Base-by-base conservation (phyloP, 306 rosid species). In the Medicago truncatula region DNA sequence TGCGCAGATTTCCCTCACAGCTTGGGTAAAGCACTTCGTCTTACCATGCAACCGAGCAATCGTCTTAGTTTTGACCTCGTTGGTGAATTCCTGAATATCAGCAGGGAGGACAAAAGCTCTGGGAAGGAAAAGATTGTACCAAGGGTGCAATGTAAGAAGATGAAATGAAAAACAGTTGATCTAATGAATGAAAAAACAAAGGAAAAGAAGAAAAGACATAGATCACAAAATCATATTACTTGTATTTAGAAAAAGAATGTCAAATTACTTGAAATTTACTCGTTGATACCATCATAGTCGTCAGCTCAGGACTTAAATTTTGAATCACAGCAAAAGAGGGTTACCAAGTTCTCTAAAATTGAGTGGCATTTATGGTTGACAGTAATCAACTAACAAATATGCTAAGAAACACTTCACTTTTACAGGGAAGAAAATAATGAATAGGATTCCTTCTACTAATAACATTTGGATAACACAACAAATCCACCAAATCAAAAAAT, bases 91-190 rank as follows among this genome's bases (percentile, higher is more conserved):
- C 78, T 93, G 93, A 83, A 93, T 83, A 82, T 93, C 98, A 66
- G 67, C 85, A 73, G 97, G 93, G 88, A 96, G 84, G 83, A 93
- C 96, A 87, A 93, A 93, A 72, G 97, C 98, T 85, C 98, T 93
- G 92, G 49, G 60, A 76, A 73, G 44, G 56, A 78, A 73, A 47
- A 74, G 38, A 61, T 75, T 38, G 44, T 43, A 74, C 73, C n/a
- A 79, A 49, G 34, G 43, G 39, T 70, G 21, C 39, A 60, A 57
- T 54, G 76, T 76, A 74, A 79, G 82, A 71, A n/a, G 66, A 76
- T 43, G 56, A 59, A 62, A 38, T n/a, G 69, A 38, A 71, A 59
- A 76, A 41, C 44, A 11, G 9, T 23, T 64, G 49, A 63, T 49
- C 67, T 47, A 76, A 72, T 44, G 25, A 76, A 72, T 23, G 67